These are phyloP conservation scores for Venustampulla echinocandica DNA, from an alignment of 495 filamentous ascomycete genomes.

Conservation along the genomic window DNA sequence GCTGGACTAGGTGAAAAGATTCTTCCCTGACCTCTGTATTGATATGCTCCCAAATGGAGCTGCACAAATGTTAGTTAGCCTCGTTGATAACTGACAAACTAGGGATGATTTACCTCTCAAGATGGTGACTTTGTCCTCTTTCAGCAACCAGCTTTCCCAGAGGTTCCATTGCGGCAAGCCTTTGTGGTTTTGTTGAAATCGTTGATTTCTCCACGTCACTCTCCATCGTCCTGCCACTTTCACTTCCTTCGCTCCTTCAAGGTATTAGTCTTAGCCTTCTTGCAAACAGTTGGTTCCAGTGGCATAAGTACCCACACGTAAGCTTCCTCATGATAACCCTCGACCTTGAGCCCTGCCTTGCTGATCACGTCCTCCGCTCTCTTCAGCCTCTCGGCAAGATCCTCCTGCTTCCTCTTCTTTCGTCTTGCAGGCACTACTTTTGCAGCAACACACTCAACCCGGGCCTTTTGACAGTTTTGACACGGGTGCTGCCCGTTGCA, in stretches of 20 bases:
- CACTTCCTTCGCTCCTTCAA: constrained; percentile 35
- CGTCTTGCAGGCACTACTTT: not conserved
- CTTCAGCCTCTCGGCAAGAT: constrained; percentile 41
- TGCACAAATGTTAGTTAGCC: constrained; percentile 9
- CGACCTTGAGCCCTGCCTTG: constrained; percentile 34
- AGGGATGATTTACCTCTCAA: no score
- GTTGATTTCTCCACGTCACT: no score
- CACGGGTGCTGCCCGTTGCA: not conserved
- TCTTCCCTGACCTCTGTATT: constrained; percentile 13
- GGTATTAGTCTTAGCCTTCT: constrained; percentile 32
- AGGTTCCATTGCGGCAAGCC: no score
- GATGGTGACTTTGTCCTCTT: no score
- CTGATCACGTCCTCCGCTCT: constrained; percentile 47
- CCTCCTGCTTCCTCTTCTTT: constrained; percentile 38
- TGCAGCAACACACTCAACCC: not conserved
- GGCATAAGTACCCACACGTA: constrained; percentile 34
- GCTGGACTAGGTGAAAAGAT: constrained; percentile 33
- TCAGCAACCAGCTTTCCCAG: no score
- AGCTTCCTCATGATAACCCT: constrained; percentile 13
- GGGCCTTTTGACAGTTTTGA: not conserved
- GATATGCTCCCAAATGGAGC: constrained; percentile 23
- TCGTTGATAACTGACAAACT: no score
- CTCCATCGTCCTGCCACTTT: no score
- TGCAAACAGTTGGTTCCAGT: no score
- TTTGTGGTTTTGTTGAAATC: no score